These are phyloP conservation scores for Solanum boliviense DNA, from an alignment of 257 asterid genomes.

Conservation along the genomic window DNA sequence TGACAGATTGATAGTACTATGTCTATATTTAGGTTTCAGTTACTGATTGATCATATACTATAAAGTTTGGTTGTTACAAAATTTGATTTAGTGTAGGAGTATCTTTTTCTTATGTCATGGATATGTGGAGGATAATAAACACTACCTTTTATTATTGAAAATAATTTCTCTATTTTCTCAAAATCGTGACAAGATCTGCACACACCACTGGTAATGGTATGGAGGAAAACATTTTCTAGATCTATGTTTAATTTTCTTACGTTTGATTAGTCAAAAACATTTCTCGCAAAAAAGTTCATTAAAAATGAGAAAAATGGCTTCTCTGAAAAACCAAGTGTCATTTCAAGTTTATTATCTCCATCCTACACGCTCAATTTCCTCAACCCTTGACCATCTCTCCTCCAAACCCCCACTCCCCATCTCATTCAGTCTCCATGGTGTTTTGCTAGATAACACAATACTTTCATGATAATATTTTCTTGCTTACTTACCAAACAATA, in stretches of 20 bases:
- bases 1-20: neutral
- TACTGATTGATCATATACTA: neutral
- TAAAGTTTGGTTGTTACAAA: neutral
- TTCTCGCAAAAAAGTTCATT: neutral
- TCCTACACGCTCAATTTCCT: neutral
- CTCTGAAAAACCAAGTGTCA: accelerated
- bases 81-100: neutral
- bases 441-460: neutral
- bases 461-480: too few species aligned
- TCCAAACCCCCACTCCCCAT: neutral
- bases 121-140: neutral
- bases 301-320: neutral
- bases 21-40: neutral
- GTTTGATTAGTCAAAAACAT: neutral
- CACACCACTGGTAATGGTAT: neutral
- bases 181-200: neutral
- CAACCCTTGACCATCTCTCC: neutral
- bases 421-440: neutral
- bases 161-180: neutral
- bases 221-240: neutral
- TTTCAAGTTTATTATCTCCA: neutral
- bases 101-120: neutral
- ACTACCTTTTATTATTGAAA: neutral
- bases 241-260: neutral
- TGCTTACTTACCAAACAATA: neutral